Percentiles rank a stretch among this genome's conserved stretches.
phyloP scores from a whole-genome alignment of 306 rosid genomes.

The Nissolia schottii region DNA sequence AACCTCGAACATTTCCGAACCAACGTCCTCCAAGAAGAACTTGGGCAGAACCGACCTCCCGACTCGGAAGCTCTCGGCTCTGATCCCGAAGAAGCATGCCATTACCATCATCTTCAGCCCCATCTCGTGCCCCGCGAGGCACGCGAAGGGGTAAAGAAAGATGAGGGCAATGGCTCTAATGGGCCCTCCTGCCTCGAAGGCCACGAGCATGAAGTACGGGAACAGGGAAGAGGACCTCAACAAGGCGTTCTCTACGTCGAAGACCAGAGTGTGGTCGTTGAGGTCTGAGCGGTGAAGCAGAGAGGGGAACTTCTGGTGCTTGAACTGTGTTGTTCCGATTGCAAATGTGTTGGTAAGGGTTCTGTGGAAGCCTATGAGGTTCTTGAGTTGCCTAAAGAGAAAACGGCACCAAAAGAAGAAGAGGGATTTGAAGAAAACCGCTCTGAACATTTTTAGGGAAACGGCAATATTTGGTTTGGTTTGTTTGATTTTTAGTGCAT shows the following conservation, averaged over 20 bases:
- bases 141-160: constrained; percentile 55
- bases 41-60: constrained; percentile 77
- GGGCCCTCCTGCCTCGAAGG: constrained; percentile 72
- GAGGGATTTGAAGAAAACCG: constrained; percentile 45
- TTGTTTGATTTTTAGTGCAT: neutral
- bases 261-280: constrained; percentile 42
- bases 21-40: constrained; percentile 71
- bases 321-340: constrained; percentile 17
- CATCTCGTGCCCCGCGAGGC: constrained; percentile 34
- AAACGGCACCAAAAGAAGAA: constrained; percentile 50
- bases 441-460: constrained; percentile 40
- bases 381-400: constrained; percentile 42
- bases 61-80: constrained; percentile 49
- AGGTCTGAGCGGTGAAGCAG: constrained; percentile 41
- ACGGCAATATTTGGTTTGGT: neutral
- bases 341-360: constrained; percentile 29
- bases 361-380: constrained; percentile 27
- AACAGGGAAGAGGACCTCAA: constrained; percentile 54
- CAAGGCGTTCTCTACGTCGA: constrained; percentile 62
- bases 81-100: constrained; percentile 73
- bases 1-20: constrained; percentile 54
- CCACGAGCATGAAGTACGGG: constrained; percentile 87
- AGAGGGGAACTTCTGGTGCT: constrained; percentile 37
- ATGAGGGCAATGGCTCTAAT: constrained; percentile 49
- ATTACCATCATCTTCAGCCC: constrained; percentile 77